Evolutionary conservation across 371 early-diverging fungal genomes (phyloP).

Genomic region (Synchytrium microbalum): DNA sequence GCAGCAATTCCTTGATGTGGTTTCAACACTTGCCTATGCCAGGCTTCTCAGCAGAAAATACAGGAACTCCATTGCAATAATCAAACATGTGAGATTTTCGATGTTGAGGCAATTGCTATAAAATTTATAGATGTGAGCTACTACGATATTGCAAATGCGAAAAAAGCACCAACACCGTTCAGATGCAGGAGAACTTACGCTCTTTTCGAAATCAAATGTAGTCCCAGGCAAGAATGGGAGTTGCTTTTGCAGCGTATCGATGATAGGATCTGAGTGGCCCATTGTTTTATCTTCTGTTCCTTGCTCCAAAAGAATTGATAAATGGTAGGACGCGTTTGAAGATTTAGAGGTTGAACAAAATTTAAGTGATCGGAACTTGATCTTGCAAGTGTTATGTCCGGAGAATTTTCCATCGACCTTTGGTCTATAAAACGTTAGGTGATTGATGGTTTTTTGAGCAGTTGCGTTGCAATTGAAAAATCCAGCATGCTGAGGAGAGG

Average conservation of each 20-base stretch:
- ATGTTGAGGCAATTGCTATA: conserved; percentile 27
- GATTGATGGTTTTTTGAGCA: no score
- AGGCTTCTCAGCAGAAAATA: conserved; percentile 33
- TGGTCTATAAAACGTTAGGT: no score
- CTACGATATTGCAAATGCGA: not conserved
- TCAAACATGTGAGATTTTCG: conserved; percentile 53
- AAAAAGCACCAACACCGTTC: no score
- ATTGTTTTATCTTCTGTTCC: not conserved
- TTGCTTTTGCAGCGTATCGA: conserved; percentile 19
- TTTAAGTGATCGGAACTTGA: no score
- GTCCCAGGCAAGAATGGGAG: conserved; percentile 45
- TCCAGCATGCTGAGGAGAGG: no score
- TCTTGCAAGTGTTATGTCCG: no score
- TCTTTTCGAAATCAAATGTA: conserved; percentile 33
- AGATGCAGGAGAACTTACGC: conserved; percentile 7
- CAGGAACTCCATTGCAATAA: conserved; percentile 40
- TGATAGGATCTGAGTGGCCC: not conserved
- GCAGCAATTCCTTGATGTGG: not conserved
- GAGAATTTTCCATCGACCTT: no score
- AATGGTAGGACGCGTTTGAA: no score
- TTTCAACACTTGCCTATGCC: conserved; percentile 36
- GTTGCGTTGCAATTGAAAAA: no score
- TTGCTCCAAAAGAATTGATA: no score
- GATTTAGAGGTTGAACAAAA: no score
- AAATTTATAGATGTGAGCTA: not conserved